Conservation (phyloP, 2,329 filamentous ascomycete species). For the Beauveria scarabaeidicola region DNA sequence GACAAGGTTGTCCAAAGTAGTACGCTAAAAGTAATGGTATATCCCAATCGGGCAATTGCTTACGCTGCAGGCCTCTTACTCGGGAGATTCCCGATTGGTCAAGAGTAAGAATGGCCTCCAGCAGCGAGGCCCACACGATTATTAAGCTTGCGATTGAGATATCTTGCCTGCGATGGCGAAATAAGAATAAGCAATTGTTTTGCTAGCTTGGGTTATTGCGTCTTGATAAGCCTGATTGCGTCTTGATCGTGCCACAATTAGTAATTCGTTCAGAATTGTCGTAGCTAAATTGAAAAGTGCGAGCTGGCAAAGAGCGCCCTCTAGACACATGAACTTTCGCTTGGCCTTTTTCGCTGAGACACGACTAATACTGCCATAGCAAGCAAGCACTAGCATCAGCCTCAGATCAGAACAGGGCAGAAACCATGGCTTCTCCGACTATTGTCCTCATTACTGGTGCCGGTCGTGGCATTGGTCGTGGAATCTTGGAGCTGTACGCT, state of each 20-base stretch:
- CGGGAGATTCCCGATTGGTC: not conserved
- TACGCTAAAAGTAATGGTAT: not conserved
- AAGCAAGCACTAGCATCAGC: not conserved
- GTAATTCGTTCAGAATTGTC: not conserved
- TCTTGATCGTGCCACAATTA: not conserved
- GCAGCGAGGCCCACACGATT: not conserved
- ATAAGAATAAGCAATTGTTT: not conserved
- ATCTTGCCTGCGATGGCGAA: not conserved
- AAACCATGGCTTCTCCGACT: not conserved
- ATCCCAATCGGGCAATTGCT: not conserved
- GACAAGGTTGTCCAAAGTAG: too few relatives aligned
- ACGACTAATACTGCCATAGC: not conserved
- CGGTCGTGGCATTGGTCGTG: slow-evolving; percentile 30
- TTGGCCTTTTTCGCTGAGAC: not conserved
- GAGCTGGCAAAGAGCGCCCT: not conserved
- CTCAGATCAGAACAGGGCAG: not conserved
- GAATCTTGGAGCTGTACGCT: slow-evolving; percentile 27
- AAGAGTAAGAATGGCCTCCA: not conserved
- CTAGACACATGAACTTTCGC: not conserved
- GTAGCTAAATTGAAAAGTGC: not conserved
- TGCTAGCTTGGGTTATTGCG: too few relatives aligned
- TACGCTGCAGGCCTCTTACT: not conserved
- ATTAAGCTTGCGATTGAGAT: not conserved
- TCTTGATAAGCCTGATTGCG: not conserved
- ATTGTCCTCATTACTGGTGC: slow-evolving; percentile 28